Conservation (phyloP, 2,329 filamentous ascomycete species). For the Alternaria longipes region DNA sequence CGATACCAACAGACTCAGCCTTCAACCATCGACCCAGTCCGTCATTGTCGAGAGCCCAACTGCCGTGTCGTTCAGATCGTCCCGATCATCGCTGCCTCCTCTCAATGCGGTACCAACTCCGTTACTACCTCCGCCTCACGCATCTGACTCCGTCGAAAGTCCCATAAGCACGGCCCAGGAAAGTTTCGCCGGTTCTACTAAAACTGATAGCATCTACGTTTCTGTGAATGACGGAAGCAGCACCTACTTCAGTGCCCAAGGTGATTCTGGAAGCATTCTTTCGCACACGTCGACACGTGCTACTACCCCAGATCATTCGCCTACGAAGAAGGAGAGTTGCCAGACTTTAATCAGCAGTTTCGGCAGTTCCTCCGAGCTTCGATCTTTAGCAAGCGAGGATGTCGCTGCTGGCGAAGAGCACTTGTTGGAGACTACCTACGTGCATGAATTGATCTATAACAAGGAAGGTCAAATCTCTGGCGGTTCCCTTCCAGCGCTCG, state of each 20-base stretch:
- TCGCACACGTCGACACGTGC: conserved; percentile 88
- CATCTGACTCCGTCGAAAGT: conserved; percentile 44
- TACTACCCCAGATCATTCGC: conserved; percentile 79
- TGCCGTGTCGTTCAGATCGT: conserved; percentile 57
- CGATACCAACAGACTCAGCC: conserved; percentile 34
- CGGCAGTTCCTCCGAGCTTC: conserved; percentile 71
- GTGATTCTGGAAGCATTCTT: conserved; percentile 80
- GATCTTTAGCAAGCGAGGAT: conserved; percentile 74
- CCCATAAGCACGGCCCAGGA: conserved; percentile 46
- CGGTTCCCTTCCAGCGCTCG: conserved; percentile 85
- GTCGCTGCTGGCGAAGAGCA: conserved; percentile 81
- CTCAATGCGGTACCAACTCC: conserved; percentile 42
- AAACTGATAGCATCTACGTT: conserved; percentile 72
- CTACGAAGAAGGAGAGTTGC: conserved; percentile 63
- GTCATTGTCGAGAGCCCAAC: conserved; percentile 45
- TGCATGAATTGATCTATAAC: conserved; percentile 90
- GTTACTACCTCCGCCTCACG: conserved; percentile 36
- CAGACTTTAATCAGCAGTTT: conserved; percentile 69
- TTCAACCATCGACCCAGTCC: conserved; percentile 32
- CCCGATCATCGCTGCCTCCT: conserved; percentile 58
- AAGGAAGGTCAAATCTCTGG: conserved; percentile 96
- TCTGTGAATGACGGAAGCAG: conserved; percentile 81
- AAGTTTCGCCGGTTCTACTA: conserved; percentile 37
- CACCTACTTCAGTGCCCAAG: conserved; percentile 76
- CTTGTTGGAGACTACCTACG: conserved; percentile 89